Conservation (phyloP, 1,139 yeast species). For the Hyphopichia buzzinii region DNA sequence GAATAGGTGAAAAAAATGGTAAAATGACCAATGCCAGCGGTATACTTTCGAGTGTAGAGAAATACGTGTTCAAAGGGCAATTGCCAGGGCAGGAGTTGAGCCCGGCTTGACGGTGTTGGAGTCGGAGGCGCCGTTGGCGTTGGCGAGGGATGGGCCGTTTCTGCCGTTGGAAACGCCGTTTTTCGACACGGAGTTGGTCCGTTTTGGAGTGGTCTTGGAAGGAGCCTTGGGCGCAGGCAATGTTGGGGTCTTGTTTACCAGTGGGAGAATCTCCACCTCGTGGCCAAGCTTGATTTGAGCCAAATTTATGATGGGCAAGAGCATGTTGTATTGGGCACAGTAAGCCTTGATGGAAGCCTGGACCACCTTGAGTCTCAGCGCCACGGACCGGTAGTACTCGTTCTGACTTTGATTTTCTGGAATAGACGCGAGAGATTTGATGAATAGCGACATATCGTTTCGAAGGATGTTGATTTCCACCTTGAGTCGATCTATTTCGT, state of each 20-base stretch:
- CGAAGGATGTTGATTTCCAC: slow-evolving; percentile 43
- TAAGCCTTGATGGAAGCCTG: slow-evolving; percentile 42
- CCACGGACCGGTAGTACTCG: slow-evolving; percentile 33
- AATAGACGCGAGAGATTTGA: slow-evolving; percentile 38
- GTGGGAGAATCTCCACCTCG: slow-evolving; percentile 38
- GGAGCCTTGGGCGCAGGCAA: slow-evolving; percentile 2
- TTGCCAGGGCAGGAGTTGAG: slow-evolving; percentile 7
- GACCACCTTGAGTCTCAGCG: slow-evolving; percentile 31
- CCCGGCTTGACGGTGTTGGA: slow-evolving; percentile 3
- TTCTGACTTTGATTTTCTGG: slow-evolving; percentile 36
- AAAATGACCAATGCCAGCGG: too few relatives aligned
- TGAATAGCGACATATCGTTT: slow-evolving; percentile 43
- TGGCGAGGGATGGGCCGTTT: neutral
- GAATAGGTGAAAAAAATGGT: too few relatives aligned
- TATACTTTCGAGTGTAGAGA: too few relatives aligned
- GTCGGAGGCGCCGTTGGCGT: slow-evolving; percentile 1
- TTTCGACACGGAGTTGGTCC: slow-evolving; percentile 1
- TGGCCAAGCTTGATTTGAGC: slow-evolving; percentile 51
- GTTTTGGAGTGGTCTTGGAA: neutral
- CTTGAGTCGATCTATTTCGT: slow-evolving; percentile 42
- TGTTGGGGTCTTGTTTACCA: slow-evolving; percentile 3
- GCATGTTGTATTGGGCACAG: slow-evolving; percentile 41
- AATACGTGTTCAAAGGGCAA: slow-evolving; percentile 6
- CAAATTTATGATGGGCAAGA: slow-evolving; percentile 49
- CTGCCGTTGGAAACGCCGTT: slow-evolving; percentile 2